Base-by-base conservation (phyloP, 495 filamentous ascomycete species). In the Clohesyomyces aquaticus region DNA sequence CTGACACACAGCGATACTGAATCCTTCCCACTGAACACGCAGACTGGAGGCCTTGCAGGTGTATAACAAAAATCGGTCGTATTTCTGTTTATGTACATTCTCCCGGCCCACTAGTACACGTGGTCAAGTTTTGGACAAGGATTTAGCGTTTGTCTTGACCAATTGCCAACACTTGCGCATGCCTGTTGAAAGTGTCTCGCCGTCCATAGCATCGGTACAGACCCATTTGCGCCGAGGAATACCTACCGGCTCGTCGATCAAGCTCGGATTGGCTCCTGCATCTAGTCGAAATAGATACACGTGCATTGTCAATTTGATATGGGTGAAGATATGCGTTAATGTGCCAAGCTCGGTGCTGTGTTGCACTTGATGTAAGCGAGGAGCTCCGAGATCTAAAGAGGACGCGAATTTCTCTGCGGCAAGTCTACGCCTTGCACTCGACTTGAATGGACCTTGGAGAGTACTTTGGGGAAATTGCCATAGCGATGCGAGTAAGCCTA, bases 161-260 rank as follows among this genome's bases (percentile, higher is more conserved):
- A 10, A 38, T 32, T 18, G 67, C 71, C 38, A 64, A 72, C n/a
- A 69, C 51, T 0, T 68, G 73, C 19, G 66, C 64, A 67, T 67
- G 11, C 65, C 65, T 1, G 65, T 67, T 45, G 58, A 62, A 14
- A 67, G 59, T 12, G 65, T 67, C 26, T 67, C 58, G 35, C 22
- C 6, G 27, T 67, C 65, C 52, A 67, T 63, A 35, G 51, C 25
- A 9, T 63, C 53, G 58, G 58, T 62, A 54, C 51, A 46, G 18
- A 67, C 52, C 65, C 65, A 67, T 59, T 63, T 67, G 11, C 65
- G 43, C 32, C 4, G 19, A 3, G 57, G 43, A 14, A 25, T 11
- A 28, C 59, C 59, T 9, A 47, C 16, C 22, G 6, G 6, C n/a
- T 41, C 23, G n/a, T n/a, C 4, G 11, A 46, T 22, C 16, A 49